A percentile compares a stretch with the other conserved stretches of the same genome.
Evolutionary conservation across 306 rosid genomes (phyloP).

Genomic region (Echinosophora koreensis): DNA sequence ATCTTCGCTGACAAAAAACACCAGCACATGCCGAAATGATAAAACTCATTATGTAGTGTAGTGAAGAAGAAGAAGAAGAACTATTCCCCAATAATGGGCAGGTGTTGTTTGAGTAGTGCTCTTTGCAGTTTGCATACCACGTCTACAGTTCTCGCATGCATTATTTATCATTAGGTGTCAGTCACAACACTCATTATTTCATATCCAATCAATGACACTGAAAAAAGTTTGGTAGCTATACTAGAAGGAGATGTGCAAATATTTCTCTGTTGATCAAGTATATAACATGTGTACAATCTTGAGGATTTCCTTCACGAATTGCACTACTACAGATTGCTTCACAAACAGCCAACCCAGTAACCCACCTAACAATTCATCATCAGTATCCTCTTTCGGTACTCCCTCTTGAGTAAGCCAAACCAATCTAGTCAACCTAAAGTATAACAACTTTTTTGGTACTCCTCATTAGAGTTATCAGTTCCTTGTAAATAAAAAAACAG

Average conservation of each 20-base stretch:
- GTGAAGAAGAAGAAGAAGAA: too few relatives aligned
- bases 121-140: neutral
- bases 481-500: neutral
- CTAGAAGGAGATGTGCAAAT: too few relatives aligned
- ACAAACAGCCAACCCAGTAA: neutral
- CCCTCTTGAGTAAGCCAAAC: neutral
- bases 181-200: neutral
- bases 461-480: neutral
- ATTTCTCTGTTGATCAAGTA: too few relatives aligned
- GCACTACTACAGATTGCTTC: conserved; percentile 6
- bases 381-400: neutral
- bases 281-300: too few relatives aligned
- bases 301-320: neutral
- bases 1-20: conserved; percentile 3
- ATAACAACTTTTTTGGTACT: neutral
- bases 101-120: conserved; percentile 1
- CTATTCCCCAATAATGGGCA: neutral
- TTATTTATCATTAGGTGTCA: conserved; percentile 10
- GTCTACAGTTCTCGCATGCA: conserved; percentile 11
- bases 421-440: neutral
- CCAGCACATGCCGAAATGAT: neutral
- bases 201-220: too few relatives aligned
- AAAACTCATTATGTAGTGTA: conserved; percentile 1
- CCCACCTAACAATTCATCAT: neutral
- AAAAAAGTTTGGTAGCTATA: too few relatives aligned